These are phyloP conservation scores for Hylodesmum podocarpum DNA, from an alignment of 306 rosid species.

Conservation along the genomic window DNA sequence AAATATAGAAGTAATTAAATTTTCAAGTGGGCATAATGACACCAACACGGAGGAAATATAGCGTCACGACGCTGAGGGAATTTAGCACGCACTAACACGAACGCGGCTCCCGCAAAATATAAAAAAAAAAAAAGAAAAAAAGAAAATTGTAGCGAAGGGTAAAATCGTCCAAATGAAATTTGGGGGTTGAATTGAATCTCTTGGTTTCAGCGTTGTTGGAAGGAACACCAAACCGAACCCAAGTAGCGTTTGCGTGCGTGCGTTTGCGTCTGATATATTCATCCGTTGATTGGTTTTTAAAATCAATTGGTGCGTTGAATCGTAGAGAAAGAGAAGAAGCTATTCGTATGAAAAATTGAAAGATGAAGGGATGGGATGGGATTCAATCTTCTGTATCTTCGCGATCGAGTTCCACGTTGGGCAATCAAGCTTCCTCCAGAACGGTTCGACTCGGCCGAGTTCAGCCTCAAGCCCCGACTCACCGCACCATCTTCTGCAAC, in stretches of 20 bases:
- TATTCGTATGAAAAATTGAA: constrained; percentile 40
- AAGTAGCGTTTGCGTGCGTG: constrained; percentile 21
- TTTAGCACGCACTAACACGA: neutral
- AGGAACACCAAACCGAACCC: constrained; percentile 23
- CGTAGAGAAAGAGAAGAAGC: neutral
- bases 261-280: constrained; percentile 1
- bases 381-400: constrained; percentile 45
- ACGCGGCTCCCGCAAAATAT: constrained; percentile 1
- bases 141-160: neutral
- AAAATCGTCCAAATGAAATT: constrained; percentile 10
- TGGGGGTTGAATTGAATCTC: constrained; percentile 34
- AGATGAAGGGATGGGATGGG: constrained; percentile 80
- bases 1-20: neutral
- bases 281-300: neutral
- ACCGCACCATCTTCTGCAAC: constrained; percentile 86
- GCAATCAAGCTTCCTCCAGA: constrained; percentile 45
- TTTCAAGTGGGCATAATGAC: neutral
- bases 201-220: constrained; percentile 30
- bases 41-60: constrained; percentile 9
- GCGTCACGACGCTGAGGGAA: neutral
- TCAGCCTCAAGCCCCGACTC: constrained; percentile 90
- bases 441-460: constrained; percentile 86
- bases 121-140: neutral
- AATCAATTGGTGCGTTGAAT: neutral
- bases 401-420: constrained; percentile 45